Conservation (phyloP, 2,329 filamentous ascomycete species). For the Phyllosticta capitalensis region DNA sequence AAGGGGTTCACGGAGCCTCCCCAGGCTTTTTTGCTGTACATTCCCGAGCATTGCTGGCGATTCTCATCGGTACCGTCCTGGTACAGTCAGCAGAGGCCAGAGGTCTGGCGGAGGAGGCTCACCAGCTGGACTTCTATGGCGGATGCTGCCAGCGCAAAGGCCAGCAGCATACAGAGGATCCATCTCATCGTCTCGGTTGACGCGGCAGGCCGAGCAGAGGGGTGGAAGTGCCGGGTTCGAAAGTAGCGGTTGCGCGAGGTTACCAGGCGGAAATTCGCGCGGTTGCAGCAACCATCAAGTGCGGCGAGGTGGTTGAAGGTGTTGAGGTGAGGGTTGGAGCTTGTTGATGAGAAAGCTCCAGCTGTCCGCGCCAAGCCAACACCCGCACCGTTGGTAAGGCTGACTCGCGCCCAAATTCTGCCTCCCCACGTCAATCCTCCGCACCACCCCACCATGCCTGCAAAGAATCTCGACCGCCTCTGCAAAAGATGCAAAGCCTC, state of each 20-base stretch:
- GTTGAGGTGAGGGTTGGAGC: background rate
- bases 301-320: background rate
- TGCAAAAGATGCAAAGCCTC: constrained; percentile 50
- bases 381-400: background rate
- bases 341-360: background rate
- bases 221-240: background rate
- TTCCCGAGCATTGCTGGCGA: constrained; percentile 77
- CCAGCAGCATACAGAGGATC: constrained; percentile 24
- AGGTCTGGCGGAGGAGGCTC: constrained; percentile 6
- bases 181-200: constrained; percentile 24
- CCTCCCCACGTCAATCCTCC: background rate
- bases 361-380: constrained; percentile 7
- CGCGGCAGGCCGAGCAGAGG: background rate
- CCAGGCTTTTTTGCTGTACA: constrained; percentile 89
- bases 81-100: constrained; percentile 9
- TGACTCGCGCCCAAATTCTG: constrained; percentile 1
- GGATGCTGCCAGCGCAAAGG: constrained; percentile 22
- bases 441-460: constrained; percentile 20
- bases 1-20: constrained; percentile 81
- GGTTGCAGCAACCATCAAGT: background rate
- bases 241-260: background rate
- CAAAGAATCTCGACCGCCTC: constrained; percentile 23
- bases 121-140: constrained; percentile 30
- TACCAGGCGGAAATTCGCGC: background rate
- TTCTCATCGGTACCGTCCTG: constrained; percentile 63